Evolutionary conservation across 768 basidiomycete genomes (phyloP).

Genomic region (Calocybe gangraenosa): DNA sequence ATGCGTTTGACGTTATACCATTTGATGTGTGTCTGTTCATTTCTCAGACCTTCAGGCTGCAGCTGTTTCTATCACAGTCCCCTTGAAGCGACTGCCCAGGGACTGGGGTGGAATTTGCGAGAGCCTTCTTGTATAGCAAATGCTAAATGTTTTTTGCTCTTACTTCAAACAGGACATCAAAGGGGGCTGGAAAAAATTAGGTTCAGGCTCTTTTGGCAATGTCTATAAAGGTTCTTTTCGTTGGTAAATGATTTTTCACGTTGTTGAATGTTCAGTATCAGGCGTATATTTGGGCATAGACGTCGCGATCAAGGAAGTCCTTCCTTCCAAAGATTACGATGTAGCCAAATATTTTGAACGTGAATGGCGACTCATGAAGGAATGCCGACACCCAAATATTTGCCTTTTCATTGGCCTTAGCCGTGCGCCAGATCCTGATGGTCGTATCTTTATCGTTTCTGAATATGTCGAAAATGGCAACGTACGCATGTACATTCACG

Average conservation of each 20-base stretch:
- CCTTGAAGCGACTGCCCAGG: too few species aligned
- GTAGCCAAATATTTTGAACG: conserved; percentile 97
- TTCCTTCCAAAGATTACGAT: conserved; percentile 88
- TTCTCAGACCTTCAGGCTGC: not conserved
- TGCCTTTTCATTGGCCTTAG: conserved; percentile 91
- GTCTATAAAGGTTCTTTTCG: conserved; percentile 71
- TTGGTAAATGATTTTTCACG: too few species aligned
- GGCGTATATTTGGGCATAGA: conserved; percentile 93
- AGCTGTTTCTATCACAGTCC: not conserved
- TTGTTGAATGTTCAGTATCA: conserved; percentile 24
- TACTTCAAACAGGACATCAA: conserved; percentile 63
- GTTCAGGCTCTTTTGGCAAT: conserved; percentile 90
- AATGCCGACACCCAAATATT: conserved; percentile 89
- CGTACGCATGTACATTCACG: conserved; percentile 85
- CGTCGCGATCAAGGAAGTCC: conserved; percentile 94
- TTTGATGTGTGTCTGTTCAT: conserved; percentile 56
- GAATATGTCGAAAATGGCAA: conserved; percentile 95
- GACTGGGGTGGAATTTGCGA: too few species aligned
- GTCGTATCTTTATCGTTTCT: conserved; percentile 90
- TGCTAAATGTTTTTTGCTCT: not conserved
- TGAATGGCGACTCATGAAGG: conserved; percentile 99
- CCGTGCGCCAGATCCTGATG: conserved; percentile 69
- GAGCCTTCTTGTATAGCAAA: too few species aligned
- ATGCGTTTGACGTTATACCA: conserved; percentile 86
- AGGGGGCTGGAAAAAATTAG: conserved; percentile 85